Evolutionary conservation across 2,329 filamentous ascomycete species (phyloP).

Genomic region (Aspergillaceae sp.): DNA sequence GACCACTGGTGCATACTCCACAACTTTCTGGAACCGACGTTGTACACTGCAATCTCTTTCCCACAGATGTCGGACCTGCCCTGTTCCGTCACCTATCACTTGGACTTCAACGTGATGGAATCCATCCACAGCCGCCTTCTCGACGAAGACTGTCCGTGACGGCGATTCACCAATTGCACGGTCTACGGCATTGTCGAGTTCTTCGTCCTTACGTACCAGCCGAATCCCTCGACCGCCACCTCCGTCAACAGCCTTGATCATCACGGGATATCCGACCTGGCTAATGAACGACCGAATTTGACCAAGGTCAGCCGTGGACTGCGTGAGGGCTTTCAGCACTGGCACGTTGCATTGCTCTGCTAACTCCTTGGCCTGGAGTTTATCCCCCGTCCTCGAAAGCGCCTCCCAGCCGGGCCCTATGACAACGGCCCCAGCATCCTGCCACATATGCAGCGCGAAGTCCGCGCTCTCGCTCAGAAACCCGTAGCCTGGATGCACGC

Average conservation of each 20-base stretch:
- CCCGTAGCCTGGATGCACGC: conserved; percentile 53
- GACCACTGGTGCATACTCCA: conserved; percentile 51
- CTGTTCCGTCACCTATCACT: conserved; percentile 49
- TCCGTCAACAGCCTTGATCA: conserved; percentile 58
- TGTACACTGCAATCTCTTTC: conserved; percentile 56
- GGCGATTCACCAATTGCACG: conserved; percentile 52
- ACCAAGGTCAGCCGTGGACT: conserved; percentile 35
- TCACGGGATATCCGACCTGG: conserved; percentile 45
- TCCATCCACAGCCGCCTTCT: conserved; percentile 54
- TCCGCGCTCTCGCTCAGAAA: conserved; percentile 52
- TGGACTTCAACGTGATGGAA: conserved; percentile 56
- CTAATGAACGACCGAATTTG: conserved; percentile 52
- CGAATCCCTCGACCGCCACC: conserved; percentile 55
- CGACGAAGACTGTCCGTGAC: conserved; percentile 49
- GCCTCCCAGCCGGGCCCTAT: conserved; percentile 52
- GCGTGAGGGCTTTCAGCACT: conserved; percentile 41
- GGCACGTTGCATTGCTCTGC: conserved; percentile 46
- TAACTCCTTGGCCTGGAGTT: conserved; percentile 45
- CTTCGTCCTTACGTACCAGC: conserved; percentile 38
- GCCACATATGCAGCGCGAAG: conserved; percentile 43
- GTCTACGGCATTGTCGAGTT: conserved; percentile 40
- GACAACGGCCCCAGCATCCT: conserved; percentile 41
- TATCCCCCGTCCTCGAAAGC: conserved; percentile 48
- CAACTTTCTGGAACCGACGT: conserved; percentile 52
- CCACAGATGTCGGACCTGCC: conserved; percentile 48